These are phyloP conservation scores for Myrmaecium sp. DNA, from an alignment of 2,329 filamentous ascomycete genomes.

Conservation along the genomic window DNA sequence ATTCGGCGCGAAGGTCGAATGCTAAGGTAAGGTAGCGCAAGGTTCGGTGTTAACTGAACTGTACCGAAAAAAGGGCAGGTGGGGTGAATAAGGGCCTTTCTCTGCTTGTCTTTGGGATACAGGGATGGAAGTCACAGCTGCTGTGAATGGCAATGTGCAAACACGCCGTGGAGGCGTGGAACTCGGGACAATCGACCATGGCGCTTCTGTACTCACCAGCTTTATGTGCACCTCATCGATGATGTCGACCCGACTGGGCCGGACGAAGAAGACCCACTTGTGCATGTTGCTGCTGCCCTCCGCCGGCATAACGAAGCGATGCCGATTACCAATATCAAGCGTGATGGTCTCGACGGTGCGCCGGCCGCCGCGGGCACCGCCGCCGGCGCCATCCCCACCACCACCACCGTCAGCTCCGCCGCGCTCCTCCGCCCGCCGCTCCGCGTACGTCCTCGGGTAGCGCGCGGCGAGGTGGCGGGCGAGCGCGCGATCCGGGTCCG, in stretches of 20 bases:
- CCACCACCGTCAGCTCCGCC: too few relatives aligned
- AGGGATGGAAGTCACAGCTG: too few relatives aligned
- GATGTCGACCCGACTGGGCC: slow-evolving; percentile 25
- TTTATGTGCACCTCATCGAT: slow-evolving; percentile 26
- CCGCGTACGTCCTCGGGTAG: slow-evolving; percentile 20
- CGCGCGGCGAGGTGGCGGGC: slow-evolving; percentile 13
- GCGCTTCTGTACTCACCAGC: slow-evolving; percentile 8
- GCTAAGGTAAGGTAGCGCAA: slow-evolving; percentile 12
- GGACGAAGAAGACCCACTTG: slow-evolving; percentile 30
- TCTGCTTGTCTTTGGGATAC: too few relatives aligned
- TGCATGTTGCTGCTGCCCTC: slow-evolving; percentile 19
- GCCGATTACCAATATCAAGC: slow-evolving; percentile 28
- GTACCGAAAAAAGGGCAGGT: too few relatives aligned
- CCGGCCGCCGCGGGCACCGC: too few relatives aligned
- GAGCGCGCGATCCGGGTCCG: slow-evolving; percentile 11
- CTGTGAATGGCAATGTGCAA: too few relatives aligned
- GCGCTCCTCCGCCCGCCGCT: slow-evolving; percentile 20
- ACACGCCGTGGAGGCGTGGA: too few relatives aligned
- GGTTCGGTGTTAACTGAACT: too few relatives aligned
- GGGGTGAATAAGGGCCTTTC: too few relatives aligned
- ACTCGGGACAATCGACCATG: too few relatives aligned
- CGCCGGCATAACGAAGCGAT: slow-evolving; percentile 12
- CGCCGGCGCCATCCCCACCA: too few relatives aligned
- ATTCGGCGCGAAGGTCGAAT: slow-evolving; percentile 26
- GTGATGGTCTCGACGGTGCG: slow-evolving; percentile 26